Evolutionary conservation across 140 eudicot genomes (phyloP).

Genomic region (Cichorium intybus): DNA sequence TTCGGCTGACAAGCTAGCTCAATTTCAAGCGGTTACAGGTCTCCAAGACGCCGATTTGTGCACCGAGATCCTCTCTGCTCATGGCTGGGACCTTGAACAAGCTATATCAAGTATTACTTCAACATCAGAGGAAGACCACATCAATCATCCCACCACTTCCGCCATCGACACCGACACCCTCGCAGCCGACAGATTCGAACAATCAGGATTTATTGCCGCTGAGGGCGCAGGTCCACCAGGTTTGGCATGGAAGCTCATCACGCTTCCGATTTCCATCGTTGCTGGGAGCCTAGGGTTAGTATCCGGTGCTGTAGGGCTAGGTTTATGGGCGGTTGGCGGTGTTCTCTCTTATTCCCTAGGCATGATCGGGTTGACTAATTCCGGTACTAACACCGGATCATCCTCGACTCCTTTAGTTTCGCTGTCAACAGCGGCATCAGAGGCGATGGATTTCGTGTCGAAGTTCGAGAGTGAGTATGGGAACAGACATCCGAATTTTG

Average conservation of each 20-base stretch:
- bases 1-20: constrained; percentile 62
- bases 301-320: constrained; percentile 77
- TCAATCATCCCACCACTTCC: constrained; percentile 12
- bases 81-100: constrained; percentile 80
- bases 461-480: constrained; percentile 74
- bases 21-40: constrained; percentile 89
- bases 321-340: constrained; percentile 86
- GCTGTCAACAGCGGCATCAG: constrained; percentile 54
- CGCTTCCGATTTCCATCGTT: constrained; percentile 74
- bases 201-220: constrained; percentile 32
- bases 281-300: constrained; percentile 79
- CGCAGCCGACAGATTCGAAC: constrained; percentile 13
- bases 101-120: constrained; percentile 73
- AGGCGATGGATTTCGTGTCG: constrained; percentile 69
- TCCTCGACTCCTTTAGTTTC: constrained; percentile 42
- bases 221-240: constrained; percentile 48
- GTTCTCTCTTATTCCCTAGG: constrained; percentile 64
- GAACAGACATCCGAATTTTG: constrained; percentile 50
- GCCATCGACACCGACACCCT: constrained; percentile 6
- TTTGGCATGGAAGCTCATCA: constrained; percentile 69
- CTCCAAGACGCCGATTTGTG: constrained; percentile 79
- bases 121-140: constrained; percentile 24
- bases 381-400: constrained; percentile 34
- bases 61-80: constrained; percentile 86
- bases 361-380: constrained; percentile 48